These are phyloP conservation scores for Melastoma candidum DNA, from an alignment of 441 rosid genomes.

Conservation along the genomic window DNA sequence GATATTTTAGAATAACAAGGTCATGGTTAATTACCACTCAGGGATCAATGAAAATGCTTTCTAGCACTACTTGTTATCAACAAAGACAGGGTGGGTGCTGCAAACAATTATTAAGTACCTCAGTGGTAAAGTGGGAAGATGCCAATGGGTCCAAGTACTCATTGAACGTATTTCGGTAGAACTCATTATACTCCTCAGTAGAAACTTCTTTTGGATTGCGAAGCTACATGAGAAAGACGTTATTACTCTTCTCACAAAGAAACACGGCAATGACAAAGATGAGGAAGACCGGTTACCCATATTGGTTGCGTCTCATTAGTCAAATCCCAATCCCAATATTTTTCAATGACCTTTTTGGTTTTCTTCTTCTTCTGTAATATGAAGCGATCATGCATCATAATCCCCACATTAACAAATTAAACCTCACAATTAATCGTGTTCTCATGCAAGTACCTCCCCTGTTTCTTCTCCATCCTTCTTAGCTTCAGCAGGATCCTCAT, in stretches of 20 bases:
- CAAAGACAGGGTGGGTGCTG: background rate
- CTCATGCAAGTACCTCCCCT: slow-evolving; percentile 38
- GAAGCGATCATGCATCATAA: too few species aligned
- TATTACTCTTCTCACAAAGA: slow-evolving; percentile 7
- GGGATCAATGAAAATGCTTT: too few species aligned
- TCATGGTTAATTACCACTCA: too few species aligned
- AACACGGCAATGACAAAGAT: background rate
- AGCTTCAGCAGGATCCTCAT: slow-evolving; percentile 79
- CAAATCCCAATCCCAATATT: slow-evolving; percentile 95
- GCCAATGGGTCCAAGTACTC: slow-evolving; percentile 91
- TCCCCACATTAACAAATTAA: too few species aligned
- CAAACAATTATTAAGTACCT: slow-evolving; percentile 31
- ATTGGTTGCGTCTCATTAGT: slow-evolving; percentile 90
- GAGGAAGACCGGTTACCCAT: slow-evolving; percentile 41
- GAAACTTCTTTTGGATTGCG: slow-evolving; percentile 84
- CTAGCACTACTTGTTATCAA: too few species aligned
- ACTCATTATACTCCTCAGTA: slow-evolving; percentile 84
- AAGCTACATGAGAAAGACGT: slow-evolving; percentile 40
- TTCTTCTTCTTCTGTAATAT: slow-evolving; percentile 69
- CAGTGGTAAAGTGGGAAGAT: slow-evolving; percentile 93
- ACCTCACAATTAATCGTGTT: too few species aligned
- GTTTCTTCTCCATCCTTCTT: slow-evolving; percentile 43
- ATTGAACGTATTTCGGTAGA: slow-evolving; percentile 74
- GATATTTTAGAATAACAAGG: too few species aligned
- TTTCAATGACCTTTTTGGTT: slow-evolving; percentile 83